Evolutionary conservation across 1,284 basidiomycete species (phyloP).

Genomic region (Cryptococcus floricola): DNA sequence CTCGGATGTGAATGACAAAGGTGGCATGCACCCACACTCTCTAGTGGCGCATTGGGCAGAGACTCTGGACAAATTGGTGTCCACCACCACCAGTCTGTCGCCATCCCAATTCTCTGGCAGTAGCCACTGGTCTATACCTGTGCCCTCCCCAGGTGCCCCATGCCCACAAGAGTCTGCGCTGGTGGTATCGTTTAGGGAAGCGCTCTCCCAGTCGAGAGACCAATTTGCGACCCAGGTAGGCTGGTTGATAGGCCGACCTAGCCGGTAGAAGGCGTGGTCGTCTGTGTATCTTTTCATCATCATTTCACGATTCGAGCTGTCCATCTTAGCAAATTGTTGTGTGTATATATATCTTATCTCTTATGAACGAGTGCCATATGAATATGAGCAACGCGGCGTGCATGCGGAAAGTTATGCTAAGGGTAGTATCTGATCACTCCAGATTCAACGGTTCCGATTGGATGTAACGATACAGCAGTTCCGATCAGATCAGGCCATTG

Average conservation of each 20-base stretch:
- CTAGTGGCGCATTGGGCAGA: constrained; percentile 34
- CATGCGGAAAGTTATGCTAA: neutral
- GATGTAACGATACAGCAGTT: neutral
- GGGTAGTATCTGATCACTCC: neutral
- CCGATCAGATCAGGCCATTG: constrained; percentile 51
- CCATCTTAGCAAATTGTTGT: neutral
- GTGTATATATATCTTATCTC: neutral
- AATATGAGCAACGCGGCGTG: neutral
- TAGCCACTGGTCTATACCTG: too few species aligned
- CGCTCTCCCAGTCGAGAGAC: constrained; percentile 27
- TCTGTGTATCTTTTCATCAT: neutral
- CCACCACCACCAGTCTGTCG: neutral
- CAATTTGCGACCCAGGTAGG: constrained; percentile 34
- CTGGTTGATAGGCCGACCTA: constrained; percentile 35
- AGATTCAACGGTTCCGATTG: neutral
- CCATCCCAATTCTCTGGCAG: too few species aligned
- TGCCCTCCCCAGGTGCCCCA: too few species aligned
- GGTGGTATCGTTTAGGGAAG: constrained; percentile 28
- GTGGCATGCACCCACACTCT: constrained; percentile 41
- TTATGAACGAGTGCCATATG: neutral
- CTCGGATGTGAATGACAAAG: constrained; percentile 38
- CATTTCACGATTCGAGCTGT: neutral
- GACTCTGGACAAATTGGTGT: constrained; percentile 23
- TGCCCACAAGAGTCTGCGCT: constrained; percentile 11
- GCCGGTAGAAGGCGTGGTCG: neutral